Percentiles rank a stretch among this genome's conserved stretches.
Conservation (phyloP, 176 grass and related monocot genomes). For the barley (Hordeum vulgare) region DNA sequence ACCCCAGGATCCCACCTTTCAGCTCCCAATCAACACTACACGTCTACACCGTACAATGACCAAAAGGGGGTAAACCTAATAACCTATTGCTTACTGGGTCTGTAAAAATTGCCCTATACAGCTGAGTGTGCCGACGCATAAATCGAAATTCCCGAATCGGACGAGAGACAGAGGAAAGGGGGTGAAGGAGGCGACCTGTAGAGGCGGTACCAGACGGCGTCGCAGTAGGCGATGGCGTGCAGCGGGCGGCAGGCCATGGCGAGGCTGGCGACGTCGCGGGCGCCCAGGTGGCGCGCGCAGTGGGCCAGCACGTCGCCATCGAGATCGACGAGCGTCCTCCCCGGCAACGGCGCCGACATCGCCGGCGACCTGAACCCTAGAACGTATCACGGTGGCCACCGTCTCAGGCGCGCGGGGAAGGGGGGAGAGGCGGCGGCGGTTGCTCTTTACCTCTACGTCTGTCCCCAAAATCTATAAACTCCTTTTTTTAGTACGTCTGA, state of each 20-base stretch:
- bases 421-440: background rate
- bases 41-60: background rate
- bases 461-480: no score
- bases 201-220: conserved; percentile 68
- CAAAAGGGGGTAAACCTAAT: background rate
- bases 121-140: background rate
- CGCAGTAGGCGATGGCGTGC: conserved; percentile 50
- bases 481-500: no score
- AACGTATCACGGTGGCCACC: background rate
- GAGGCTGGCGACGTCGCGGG: conserved; percentile 57
- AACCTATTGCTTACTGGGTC: background rate
- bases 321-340: conserved; percentile 49
- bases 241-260: conserved; percentile 63
- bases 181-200: conserved; percentile 33
- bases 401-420: background rate
- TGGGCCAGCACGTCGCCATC: conserved; percentile 64
- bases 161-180: background rate
- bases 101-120: background rate
- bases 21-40: background rate
- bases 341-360: conserved; percentile 18
- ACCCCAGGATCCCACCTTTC: background rate
- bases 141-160: background rate
- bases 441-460: background rate
- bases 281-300: conserved; percentile 44
- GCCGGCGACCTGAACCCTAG: conserved; percentile 7